Evolutionary conservation across 768 basidiomycete genomes (phyloP), one percentile per base, ranked within the genome.

Genomic region (Leccinum subtestaceum): DNA sequence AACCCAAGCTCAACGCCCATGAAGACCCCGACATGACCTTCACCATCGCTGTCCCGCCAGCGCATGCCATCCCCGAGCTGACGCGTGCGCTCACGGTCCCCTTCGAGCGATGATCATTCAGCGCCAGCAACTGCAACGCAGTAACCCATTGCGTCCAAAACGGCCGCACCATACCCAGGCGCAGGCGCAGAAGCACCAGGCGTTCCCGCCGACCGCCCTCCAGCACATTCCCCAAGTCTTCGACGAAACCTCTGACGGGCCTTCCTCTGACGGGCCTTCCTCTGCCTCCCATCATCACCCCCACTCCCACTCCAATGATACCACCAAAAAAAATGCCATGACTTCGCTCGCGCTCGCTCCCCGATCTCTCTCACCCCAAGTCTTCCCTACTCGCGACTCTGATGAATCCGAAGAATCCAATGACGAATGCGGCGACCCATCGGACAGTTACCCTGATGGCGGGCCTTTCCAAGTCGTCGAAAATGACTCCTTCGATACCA

Each of bases 381-480:
- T 2, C 2, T 45, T 19, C 43, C 43, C 19, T 45, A 45, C 19
- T 19, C n/a, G 40, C 40, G 40, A 40, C 7, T 21, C 52, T 27
- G 31, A n/a, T n/a, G 53, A 19, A 29, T 31, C n/a, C 3, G 54
- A 57, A 15, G 61, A 69, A 4, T 62, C 56, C 7, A 67, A 65
- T 52, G 61, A 60, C 2, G 72, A 65, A 5, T 67, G 70, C 4
- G 66, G 60, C 0, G 29, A 34, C 1, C 23, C 13, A 49, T 38
- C 2, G 2, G 5, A 43, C 5, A 9, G 17, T n/a, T 8, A 40
- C 38, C 3, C 15, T 40, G 17, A 40, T 8, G 38, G 38, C 38
- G 70, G 63, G 4, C 60, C 65, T 11, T 56, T 72, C 15, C 53
- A 67, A 36, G 55, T 72, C 8, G 58, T 67, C 38, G 67, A 72